Percentiles rank a stretch among this genome's conserved stretches.
phyloP scores from a whole-genome alignment of 148 eudicot genomes.

The Linanthus parryae region DNA sequence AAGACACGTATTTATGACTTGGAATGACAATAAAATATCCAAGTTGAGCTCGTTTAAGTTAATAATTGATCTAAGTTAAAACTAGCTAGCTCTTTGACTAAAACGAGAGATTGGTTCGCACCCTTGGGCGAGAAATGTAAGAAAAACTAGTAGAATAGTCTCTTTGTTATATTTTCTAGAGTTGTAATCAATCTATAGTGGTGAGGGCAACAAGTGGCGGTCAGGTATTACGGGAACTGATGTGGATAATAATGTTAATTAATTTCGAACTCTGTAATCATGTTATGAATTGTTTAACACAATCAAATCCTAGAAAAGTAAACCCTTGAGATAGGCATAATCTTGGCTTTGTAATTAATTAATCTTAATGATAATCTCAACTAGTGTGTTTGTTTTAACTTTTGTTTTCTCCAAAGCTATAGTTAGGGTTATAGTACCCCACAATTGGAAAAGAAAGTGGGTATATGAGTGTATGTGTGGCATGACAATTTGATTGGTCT shows the following conservation, averaged over 20 bases:
- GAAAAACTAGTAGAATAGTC: too few relatives aligned
- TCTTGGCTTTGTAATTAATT: conserved; percentile 9
- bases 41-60: too few relatives aligned
- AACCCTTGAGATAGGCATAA: conserved; percentile 10
- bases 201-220: conserved; percentile 3
- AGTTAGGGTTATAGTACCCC: too few relatives aligned
- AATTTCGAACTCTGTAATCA: background rate
- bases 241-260: too few relatives aligned
- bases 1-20: too few relatives aligned
- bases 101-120: too few relatives aligned
- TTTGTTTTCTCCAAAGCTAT: background rate
- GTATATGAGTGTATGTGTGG: background rate
- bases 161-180: too few relatives aligned
- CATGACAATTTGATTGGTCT: conserved; percentile 4
- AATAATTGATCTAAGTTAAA: too few relatives aligned
- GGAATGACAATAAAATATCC: too few relatives aligned
- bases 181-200: background rate
- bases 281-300: conserved; percentile 1
- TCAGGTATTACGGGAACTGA: background rate
- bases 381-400: background rate
- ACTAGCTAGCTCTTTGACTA: too few relatives aligned
- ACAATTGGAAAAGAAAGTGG: background rate
- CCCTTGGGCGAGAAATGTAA: too few relatives aligned
- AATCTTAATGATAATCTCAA: background rate
- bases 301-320: conserved; percentile 8